Evolutionary conservation across 2,329 filamentous ascomycete genomes (phyloP), one percentile per base, ranked within the genome.

Genomic region (Penicillium frequentans): DNA sequence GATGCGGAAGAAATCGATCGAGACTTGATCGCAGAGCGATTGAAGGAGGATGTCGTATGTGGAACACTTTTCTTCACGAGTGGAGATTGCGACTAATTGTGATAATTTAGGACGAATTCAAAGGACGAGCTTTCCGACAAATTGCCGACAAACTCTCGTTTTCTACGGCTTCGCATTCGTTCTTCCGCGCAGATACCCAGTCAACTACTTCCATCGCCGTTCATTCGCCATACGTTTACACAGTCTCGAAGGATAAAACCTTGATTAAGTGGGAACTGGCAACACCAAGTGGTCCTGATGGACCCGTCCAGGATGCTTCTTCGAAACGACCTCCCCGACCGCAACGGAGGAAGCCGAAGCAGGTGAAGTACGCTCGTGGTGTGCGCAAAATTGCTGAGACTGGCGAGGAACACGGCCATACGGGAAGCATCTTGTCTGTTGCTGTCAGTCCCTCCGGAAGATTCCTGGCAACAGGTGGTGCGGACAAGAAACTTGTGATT

Each of bases 1-100:
- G 92, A 99, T 76, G 95, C 95, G 8, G 92, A 89, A 66, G 91
- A 98, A 52, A 90, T 99, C 57, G 95, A 98, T 77, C 84, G 89
- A 57, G 95, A 99, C 71, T 79, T 97, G 66, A 93, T 99, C 68
- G 92, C 93, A 43, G 90, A 96, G 74, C 82, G 93, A 66, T 79
- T 99, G 67, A 87, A 93, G 75, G 91, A 97, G 76, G 95, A 98
- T 72, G 90, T 95, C 44, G 88, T 79, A 78, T 65, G 77, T 54
- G 29, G 10, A 35, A 26, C 33, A 24, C 43, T 53, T n/a, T 14
- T 24, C n/a, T 37, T n/a, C 31, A 35, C n/a, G 33, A 8, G 13
- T 31, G 7, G 23, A 23, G 24, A 19, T 49, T 19, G 46, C 52
- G 35, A 54, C 45, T 43, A 52, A 59, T 71, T 49, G 68, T 52